These are phyloP conservation scores for Phytopythium delawarense DNA, from an alignment of 352 stramenopile genomes.

Conservation along the genomic window DNA sequence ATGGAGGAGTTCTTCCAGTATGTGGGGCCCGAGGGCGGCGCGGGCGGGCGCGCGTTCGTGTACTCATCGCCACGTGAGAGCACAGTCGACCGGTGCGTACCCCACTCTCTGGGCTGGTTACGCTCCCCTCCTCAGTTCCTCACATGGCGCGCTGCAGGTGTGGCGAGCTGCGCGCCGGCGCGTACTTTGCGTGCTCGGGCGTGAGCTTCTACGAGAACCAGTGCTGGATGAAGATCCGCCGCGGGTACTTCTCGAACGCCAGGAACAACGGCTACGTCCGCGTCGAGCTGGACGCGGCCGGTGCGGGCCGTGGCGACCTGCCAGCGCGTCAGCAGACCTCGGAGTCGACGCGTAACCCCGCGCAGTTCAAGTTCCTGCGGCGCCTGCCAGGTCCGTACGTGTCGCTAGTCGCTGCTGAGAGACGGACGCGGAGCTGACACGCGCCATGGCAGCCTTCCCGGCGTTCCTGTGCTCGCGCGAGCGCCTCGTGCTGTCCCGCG, in stretches of 20 bases:
- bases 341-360: conserved; percentile 12
- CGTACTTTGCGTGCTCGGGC: conserved; percentile 64
- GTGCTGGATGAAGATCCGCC: conserved; percentile 77
- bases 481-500: conserved; percentile 41
- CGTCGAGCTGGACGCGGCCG: conserved; percentile 44
- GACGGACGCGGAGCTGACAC: background rate
- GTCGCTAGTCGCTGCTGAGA: background rate
- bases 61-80: conserved; percentile 59
- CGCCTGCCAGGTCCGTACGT: conserved; percentile 43
- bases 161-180: conserved; percentile 47
- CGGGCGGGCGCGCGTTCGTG: conserved; percentile 48
- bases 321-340: conserved; percentile 27
- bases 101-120: background rate
- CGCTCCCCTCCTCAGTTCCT: background rate
- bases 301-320: conserved; percentile 15
- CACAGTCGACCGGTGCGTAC: conserved; percentile 41
- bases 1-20: conserved; percentile 83
- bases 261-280: conserved; percentile 69
- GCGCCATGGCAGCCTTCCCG: conserved; percentile 39
- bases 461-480: conserved; percentile 53
- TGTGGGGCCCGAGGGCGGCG: conserved; percentile 29
- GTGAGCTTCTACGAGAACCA: conserved; percentile 50
- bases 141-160: conserved; percentile 18
- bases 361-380: conserved; percentile 47
- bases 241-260: conserved; percentile 69